These are phyloP conservation scores for Straminergon stramineum DNA, from an alignment of 225 moss, liverwort and hornwort species.

Conservation along the genomic window DNA sequence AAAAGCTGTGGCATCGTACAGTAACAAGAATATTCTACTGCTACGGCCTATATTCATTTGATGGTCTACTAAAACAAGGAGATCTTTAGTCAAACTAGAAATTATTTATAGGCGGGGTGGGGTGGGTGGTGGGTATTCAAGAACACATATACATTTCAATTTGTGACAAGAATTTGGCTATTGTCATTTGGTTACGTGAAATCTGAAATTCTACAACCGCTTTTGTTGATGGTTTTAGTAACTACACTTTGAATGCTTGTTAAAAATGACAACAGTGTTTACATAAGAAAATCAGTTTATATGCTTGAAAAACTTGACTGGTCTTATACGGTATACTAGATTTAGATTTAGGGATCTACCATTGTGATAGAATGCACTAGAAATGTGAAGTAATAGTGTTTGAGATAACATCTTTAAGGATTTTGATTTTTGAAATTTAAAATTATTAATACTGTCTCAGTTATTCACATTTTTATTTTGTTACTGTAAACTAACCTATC, in stretches of 20 bases:
- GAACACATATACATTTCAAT: neutral
- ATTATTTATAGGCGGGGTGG: neutral
- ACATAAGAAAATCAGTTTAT: neutral
- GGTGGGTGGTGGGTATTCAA: neutral
- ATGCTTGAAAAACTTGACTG: neutral
- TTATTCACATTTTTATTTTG: neutral
- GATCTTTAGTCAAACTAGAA: no score
- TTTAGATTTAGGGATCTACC: neutral
- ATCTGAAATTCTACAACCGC: neutral
- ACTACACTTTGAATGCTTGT: neutral
- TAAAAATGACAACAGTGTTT: neutral
- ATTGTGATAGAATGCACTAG: neutral
- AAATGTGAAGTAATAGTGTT: accelerated
- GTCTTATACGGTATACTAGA: neutral
- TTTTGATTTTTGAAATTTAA: neutral
- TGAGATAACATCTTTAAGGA: neutral
- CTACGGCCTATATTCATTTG: neutral
- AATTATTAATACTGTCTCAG: no score
- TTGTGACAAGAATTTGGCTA: neutral
- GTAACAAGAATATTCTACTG: neutral
- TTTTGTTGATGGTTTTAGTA: no score
- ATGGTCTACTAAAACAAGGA: neutral
- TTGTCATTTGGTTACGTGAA: neutral
- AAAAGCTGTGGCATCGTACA: neutral
- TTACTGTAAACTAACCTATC: accelerated